These are phyloP conservation scores for Ophiognomonia clavigignenti-juglandacearum DNA, from an alignment of 2,329 filamentous ascomycete species.

Conservation along the genomic window DNA sequence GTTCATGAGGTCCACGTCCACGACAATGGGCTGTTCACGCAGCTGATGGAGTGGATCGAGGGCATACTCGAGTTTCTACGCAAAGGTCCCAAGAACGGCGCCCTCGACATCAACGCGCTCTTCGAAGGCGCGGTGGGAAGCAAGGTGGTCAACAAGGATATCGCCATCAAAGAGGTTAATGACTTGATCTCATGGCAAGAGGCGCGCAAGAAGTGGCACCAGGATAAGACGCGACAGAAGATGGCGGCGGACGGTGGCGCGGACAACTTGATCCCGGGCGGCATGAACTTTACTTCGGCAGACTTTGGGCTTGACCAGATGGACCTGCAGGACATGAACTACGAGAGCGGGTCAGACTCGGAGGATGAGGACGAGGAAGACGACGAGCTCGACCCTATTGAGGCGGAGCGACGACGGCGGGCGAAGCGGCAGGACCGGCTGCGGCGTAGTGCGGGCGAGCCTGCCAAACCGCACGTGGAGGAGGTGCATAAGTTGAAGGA, in stretches of 20 bases:
- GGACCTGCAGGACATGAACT: conserved; percentile 81
- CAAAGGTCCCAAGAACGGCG: conserved; percentile 78
- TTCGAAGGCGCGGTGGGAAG: conserved; percentile 74
- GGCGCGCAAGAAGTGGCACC: conserved; percentile 94
- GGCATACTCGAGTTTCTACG: conserved; percentile 90
- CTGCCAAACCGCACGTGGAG: conserved; percentile 69
- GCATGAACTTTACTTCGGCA: conserved; percentile 62
- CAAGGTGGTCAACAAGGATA: conserved; percentile 63
- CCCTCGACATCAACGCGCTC: conserved; percentile 88
- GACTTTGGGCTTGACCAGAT: conserved; percentile 89
- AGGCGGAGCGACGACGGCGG: conserved; percentile 74
- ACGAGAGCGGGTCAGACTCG: conserved; percentile 59
- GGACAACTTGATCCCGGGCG: conserved; percentile 46
- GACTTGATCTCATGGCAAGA: conserved; percentile 89
- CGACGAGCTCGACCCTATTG: conserved; percentile 81
- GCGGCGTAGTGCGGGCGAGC: conserved; percentile 76
- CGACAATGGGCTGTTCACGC: conserved; percentile 92
- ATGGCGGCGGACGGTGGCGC: conserved; percentile 81
- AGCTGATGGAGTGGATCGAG: conserved; percentile 96
- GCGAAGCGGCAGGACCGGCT: conserved; percentile 75
- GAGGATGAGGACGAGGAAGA: conserved; percentile 66
- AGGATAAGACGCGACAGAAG: conserved; percentile 96
- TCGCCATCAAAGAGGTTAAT: conserved; percentile 77
- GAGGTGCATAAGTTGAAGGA: conserved; percentile 78
- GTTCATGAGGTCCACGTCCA: conserved; percentile 96